Percentiles rank a stretch among this genome's conserved stretches.
Evolutionary conservation across 1,284 basidiomycete species (phyloP).

Genomic region (Naganishia albida): DNA sequence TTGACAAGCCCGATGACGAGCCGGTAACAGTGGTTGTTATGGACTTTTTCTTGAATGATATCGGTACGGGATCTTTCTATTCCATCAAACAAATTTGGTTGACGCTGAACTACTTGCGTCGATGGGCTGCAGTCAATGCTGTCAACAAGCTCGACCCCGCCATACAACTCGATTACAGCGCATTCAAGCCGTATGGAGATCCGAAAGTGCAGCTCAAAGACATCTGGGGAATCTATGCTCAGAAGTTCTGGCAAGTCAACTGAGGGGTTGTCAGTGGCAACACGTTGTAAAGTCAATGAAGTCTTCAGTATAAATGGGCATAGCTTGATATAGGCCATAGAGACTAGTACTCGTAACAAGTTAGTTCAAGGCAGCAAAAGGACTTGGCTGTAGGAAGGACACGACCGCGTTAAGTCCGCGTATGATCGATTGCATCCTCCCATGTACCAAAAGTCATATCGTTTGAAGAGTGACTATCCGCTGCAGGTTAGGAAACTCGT

Average conservation of each 20-base stretch:
- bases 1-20: conserved; percentile 42
- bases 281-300: background rate
- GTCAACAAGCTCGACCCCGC: conserved; percentile 46
- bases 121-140: conserved; percentile 36
- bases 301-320: background rate
- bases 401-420: conserved; percentile 1
- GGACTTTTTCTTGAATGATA: conserved; percentile 53
- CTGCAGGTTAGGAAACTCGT: no score
- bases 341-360: background rate
- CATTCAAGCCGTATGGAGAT: conserved; percentile 48
- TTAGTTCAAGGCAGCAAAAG: background rate
- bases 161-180: conserved; percentile 36
- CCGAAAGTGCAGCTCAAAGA: conserved; percentile 43
- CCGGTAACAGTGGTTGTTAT: conserved; percentile 50
- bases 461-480: background rate
- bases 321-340: background rate
- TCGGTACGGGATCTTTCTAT: conserved; percentile 47
- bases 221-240: conserved; percentile 50
- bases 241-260: conserved; percentile 37
- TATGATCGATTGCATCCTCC: background rate
- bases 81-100: background rate
- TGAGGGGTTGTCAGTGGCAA: no score
- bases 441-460: conserved; percentile 1
- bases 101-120: no score
- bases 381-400: background rate